phyloP scores from a whole-genome alignment of 2,329 filamentous ascomycete genomes.

The Cylindrodendrum hubeiense region DNA sequence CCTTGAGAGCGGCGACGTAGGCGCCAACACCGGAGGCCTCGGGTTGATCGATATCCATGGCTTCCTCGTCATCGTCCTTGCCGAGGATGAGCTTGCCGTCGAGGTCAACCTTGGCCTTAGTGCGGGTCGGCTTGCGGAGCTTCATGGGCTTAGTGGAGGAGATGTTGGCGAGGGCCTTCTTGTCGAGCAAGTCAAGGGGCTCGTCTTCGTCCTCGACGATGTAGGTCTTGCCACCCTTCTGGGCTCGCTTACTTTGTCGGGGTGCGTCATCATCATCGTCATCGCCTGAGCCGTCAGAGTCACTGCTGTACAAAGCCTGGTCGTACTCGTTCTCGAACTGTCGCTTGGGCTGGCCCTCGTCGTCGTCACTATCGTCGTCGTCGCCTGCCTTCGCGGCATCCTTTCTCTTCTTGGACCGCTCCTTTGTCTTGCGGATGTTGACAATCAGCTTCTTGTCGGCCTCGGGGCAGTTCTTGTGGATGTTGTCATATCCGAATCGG shows the following conservation, averaged over 20 bases:
- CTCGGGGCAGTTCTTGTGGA: slow-evolving; percentile 86
- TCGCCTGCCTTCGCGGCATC: slow-evolving; percentile 71
- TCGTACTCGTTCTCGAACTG: slow-evolving; percentile 95
- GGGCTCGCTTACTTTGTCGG: slow-evolving; percentile 59
- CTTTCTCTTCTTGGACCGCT: slow-evolving; percentile 91
- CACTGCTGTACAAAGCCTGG: slow-evolving; percentile 91
- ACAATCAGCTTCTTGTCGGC: slow-evolving; percentile 89
- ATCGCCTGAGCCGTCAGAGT: slow-evolving; percentile 64
- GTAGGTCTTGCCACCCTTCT: slow-evolving; percentile 79
- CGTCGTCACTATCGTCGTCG: slow-evolving; percentile 68
- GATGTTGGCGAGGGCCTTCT: slow-evolving; percentile 90
- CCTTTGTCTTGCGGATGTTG: slow-evolving; percentile 96
- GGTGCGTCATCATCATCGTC: slow-evolving; percentile 68
- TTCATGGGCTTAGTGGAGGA: slow-evolving; percentile 87
- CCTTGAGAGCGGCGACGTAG: slow-evolving; percentile 77
- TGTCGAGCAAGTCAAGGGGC: slow-evolving; percentile 92
- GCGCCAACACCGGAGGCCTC: slow-evolving; percentile 72
- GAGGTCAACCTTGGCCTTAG: slow-evolving; percentile 76
- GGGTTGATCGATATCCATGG: slow-evolving; percentile 74
- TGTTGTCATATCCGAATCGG: slow-evolving; percentile 84
- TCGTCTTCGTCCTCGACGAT: slow-evolving; percentile 96
- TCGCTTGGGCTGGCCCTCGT: slow-evolving; percentile 60
- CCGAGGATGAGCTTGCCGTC: slow-evolving; percentile 87
- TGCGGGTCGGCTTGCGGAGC: slow-evolving; percentile 66
- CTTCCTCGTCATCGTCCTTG: slow-evolving; percentile 64